Conservation (phyloP, 1,284 basidiomycete genomes). For the Trichosporon asahii region DNA sequence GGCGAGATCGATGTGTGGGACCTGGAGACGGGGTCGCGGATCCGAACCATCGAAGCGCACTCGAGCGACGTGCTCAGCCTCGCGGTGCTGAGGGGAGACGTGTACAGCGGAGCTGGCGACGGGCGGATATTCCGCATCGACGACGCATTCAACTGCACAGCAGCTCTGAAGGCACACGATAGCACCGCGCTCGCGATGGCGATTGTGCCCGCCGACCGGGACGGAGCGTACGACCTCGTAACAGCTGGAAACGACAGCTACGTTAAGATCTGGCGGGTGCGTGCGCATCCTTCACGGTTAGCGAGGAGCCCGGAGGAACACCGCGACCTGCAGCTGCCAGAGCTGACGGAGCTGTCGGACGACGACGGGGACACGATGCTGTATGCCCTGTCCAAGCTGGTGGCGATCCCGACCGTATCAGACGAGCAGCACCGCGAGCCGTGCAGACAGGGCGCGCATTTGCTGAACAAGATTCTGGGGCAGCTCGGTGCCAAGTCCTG, state of each 20-base stretch:
- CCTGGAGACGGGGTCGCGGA: conserved; percentile 77
- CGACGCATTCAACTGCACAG: conserved; percentile 74
- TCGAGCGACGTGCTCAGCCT: conserved; percentile 80
- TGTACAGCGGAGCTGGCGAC: conserved; percentile 79
- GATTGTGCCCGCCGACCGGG: conserved; percentile 42
- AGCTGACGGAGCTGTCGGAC: conserved; percentile 29
- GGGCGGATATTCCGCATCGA: conserved; percentile 80
- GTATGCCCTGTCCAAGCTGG: conserved; percentile 74
- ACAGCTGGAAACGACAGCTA: conserved; percentile 81
- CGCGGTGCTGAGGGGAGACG: conserved; percentile 67
- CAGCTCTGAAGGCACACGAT: conserved; percentile 73
- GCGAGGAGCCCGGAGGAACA: background rate
- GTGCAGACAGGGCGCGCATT: conserved; percentile 85
- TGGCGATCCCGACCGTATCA: conserved; percentile 82
- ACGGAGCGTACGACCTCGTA: conserved; percentile 56
- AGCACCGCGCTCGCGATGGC: conserved; percentile 77
- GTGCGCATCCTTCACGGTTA: background rate
- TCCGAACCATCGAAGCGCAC: conserved; percentile 80
- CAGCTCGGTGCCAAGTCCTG: conserved; percentile 78
- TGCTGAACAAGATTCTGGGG: conserved; percentile 77
- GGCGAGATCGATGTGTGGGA: conserved; percentile 90
- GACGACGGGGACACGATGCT: conserved; percentile 54
- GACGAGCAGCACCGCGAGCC: conserved; percentile 66
- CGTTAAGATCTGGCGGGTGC: conserved; percentile 62
- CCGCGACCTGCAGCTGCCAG: conserved; percentile 14